Evolutionary conservation across 257 asterid genomes (phyloP).

Genomic region (Gynochthodes officinalis): DNA sequence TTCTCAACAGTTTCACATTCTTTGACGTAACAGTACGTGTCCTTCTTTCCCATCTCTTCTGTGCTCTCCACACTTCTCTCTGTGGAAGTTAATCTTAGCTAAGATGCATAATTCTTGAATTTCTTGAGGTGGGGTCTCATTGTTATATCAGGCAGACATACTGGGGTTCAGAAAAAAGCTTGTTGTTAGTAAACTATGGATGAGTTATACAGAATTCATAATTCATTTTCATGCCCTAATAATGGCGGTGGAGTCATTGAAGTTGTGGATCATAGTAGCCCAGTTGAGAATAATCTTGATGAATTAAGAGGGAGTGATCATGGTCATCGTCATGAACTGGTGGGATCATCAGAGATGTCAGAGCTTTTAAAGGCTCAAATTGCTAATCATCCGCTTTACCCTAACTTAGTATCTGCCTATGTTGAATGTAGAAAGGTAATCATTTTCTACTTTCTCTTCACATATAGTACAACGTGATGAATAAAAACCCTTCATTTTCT

Average conservation of each 20-base stretch:
- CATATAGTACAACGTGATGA: too few species aligned
- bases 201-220: constrained; percentile 48
- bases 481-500: too few species aligned
- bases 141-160: not conserved
- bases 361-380: constrained; percentile 68
- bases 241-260: constrained; percentile 14
- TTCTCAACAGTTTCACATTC: not conserved
- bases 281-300: constrained; percentile 11
- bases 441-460: not conserved
- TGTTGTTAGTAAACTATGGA: constrained; percentile 28
- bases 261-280: constrained; percentile 3
- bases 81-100: not conserved
- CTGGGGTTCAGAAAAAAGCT: not conserved
- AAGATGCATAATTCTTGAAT: constrained; percentile 1
- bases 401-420: constrained; percentile 65
- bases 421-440: constrained; percentile 71
- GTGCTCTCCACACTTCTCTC: not conserved
- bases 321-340: not conserved
- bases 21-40: not conserved
- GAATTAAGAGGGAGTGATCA: not conserved
- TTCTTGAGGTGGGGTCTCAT: constrained; percentile 7
- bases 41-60: not conserved
- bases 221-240: constrained; percentile 32
- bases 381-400: constrained; percentile 81
- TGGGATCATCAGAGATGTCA: constrained; percentile 32